Evolutionary conservation across 768 basidiomycete genomes (phyloP).

Genomic region (Lentinula sp.): DNA sequence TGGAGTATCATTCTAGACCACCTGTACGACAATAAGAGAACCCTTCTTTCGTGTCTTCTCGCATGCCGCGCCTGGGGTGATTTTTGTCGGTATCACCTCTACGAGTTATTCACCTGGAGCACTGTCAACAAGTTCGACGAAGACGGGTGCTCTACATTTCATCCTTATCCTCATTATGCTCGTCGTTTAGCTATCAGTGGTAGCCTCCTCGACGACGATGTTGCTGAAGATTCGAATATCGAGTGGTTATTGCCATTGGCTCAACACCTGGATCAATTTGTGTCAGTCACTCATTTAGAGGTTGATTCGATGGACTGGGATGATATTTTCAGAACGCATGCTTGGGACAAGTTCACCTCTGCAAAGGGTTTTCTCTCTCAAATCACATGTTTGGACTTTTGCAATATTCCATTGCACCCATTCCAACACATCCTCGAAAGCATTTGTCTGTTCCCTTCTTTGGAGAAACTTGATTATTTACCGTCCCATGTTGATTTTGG

Average conservation of each 20-base stretch:
- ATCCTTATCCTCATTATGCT: neutral
- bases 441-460: neutral
- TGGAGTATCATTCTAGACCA: conserved; percentile 1
- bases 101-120: conserved; percentile 1
- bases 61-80: neutral
- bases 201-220: neutral
- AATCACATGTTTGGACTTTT: neutral
- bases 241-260: conserved; percentile 1
- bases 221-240: neutral
- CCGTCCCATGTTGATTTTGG: neutral
- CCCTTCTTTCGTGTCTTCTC: neutral
- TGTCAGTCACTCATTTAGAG: neutral
- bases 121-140: neutral
- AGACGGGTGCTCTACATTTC: neutral
- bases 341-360: neutral
- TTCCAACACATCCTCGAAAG: neutral
- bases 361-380: neutral
- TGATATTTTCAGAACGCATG: neutral
- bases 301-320: neutral
- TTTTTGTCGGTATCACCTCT: neutral
- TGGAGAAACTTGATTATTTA: neutral
- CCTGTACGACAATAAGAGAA: neutral
- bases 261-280: neutral
- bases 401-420: neutral
- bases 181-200: neutral